Base-by-base conservation (phyloP, 345 rosid genomes). In the Cochlearia excelsa region DNA sequence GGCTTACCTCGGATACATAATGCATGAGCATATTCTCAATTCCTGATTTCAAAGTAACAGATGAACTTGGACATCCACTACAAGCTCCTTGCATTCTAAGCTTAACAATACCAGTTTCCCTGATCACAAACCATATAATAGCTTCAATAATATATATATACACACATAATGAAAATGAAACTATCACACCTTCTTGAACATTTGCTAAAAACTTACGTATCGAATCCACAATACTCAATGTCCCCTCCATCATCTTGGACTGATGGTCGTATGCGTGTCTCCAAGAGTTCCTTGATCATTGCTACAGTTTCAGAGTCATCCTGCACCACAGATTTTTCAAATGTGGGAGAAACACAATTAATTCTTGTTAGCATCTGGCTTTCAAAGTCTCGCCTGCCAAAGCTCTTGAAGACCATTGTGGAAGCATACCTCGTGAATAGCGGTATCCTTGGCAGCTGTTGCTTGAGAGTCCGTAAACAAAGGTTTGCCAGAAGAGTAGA, bases 171-270 rank as follows among this genome's bases (percentile, higher is more conserved):
- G 5, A 33, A n/a, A 28, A 51, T 31, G 7, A 38, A 61, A 9
- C 40, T 40, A 50, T 8, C 30, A 9, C 23, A 58, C 30, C 30
- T 23, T 57, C 26, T 42, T 7, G 0, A 42, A 2, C 9, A 46
- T 7, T 28, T 48, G 29, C 30, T 59, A 38, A 0, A 61, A 75
- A 67, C 87, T 29, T 80, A 93, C 94, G 51, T 75, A 63, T 93
- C 89, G 71, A 89, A 89, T 51, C 95, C 95, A 37, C 84, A 71
- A 74, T 85, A 93, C 66, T 84, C 97, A 0, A 89, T 93, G 70
- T 93, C 99, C 46, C 99, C 95, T 59, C 99, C 99, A 75, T 93
- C 97, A 68, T 93, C 97, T 78, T 93, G 99, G 63, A 93, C 99
- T 4, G 97, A 89, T 37, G 99, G 97, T 47, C 99, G 80, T 53